phyloP scores from a whole-genome alignment of 192 early-diverging fungal species.

The Coemansia sp. region DNA sequence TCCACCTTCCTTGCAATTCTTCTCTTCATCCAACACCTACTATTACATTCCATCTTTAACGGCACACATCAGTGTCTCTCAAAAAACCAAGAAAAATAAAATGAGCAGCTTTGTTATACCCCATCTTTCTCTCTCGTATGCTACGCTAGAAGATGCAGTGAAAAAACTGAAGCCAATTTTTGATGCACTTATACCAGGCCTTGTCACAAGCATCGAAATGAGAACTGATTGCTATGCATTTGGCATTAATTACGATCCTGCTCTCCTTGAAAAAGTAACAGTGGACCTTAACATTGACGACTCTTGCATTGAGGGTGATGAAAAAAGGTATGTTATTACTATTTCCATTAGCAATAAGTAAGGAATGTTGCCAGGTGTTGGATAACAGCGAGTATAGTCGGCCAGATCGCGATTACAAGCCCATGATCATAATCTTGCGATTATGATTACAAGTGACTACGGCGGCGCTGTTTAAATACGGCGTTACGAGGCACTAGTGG shows the following conservation, averaged over 20 bases:
- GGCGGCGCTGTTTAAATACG: too few relatives aligned
- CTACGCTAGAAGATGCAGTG: neutral
- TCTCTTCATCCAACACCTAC: too few relatives aligned
- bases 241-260: neutral
- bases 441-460: too few relatives aligned
- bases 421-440: too few relatives aligned
- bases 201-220: neutral
- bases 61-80: too few relatives aligned
- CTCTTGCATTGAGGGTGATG: neutral
- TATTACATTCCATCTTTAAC: too few relatives aligned
- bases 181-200: neutral
- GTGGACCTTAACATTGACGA: neutral
- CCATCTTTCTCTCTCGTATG: neutral
- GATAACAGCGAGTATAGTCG: too few relatives aligned
- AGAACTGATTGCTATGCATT: neutral
- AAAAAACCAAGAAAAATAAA: too few relatives aligned
- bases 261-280: neutral
- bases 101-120: neutral
- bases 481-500: too few relatives aligned
- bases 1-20: too few relatives aligned
- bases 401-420: too few relatives aligned
- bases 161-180: neutral
- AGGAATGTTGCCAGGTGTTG: too few relatives aligned
- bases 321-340: neutral
- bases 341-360: neutral